Conservation (phyloP, 2,329 filamentous ascomycete genomes). For the Monosporascus sp. region DNA sequence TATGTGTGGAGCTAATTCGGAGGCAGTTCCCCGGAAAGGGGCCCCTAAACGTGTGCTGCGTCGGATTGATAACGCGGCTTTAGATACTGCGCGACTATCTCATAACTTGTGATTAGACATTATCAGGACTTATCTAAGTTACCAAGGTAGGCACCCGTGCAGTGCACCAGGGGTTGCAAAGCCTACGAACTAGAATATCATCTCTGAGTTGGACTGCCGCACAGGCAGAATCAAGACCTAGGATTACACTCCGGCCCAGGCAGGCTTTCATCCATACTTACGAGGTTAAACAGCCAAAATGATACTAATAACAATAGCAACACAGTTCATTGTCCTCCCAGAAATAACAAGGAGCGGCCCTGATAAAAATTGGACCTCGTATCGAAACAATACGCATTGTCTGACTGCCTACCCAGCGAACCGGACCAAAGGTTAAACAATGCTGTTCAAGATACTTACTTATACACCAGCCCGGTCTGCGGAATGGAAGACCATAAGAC, state of each 20-base stretch:
- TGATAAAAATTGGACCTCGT: background rate
- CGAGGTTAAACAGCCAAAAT: too few relatives aligned
- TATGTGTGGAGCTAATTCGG: too few relatives aligned
- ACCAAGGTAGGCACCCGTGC: too few relatives aligned
- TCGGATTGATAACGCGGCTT: too few relatives aligned
- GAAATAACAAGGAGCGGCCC: background rate
- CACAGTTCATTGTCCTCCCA: background rate
- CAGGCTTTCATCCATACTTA: background rate
- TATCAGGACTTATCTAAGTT: too few relatives aligned
- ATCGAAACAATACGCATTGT: background rate
- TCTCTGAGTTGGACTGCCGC: too few relatives aligned
- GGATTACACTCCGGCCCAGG: background rate
- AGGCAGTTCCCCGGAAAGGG: too few relatives aligned
- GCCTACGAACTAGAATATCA: background rate
- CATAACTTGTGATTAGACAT: too few relatives aligned
- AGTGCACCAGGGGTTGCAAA: background rate
- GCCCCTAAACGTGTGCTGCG: too few relatives aligned
- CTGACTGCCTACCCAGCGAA: background rate
- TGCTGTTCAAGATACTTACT: background rate
- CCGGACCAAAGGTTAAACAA: background rate
- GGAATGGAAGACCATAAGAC: background rate
- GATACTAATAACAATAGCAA: too few relatives aligned
- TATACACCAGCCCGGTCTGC: background rate
- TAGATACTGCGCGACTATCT: too few relatives aligned
- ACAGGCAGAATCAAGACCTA: too few relatives aligned